A percentile compares a stretch with the other conserved stretches of the same genome.
These are phyloP conservation scores for Cardamine occulta DNA, from an alignment of 345 rosid species.

Conservation along the genomic window DNA sequence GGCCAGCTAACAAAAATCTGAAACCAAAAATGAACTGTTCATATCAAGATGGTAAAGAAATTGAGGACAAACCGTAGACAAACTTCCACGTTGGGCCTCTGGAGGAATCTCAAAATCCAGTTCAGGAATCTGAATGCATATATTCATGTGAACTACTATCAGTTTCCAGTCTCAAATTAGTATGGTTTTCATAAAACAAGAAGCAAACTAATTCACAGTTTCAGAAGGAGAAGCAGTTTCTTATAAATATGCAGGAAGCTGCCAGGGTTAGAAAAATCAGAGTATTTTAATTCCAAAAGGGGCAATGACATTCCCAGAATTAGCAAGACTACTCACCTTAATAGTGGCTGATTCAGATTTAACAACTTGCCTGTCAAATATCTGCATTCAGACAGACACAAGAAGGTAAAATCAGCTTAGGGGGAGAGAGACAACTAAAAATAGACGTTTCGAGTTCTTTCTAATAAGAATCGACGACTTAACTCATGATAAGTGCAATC, in stretches of 20 bases:
- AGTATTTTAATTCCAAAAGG: not conserved
- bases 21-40: not conserved
- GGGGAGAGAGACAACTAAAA: not conserved
- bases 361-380: conserved; percentile 79
- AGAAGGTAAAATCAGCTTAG: conserved; percentile 11
- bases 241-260: conserved; percentile 1
- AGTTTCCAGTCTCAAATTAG: conserved; percentile 16
- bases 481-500: not conserved
- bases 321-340: conserved; percentile 54
- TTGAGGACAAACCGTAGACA: conserved; percentile 70
- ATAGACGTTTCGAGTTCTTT: not conserved
- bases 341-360: conserved; percentile 95
- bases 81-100: conserved; percentile 92
- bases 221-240: not conserved
- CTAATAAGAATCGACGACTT: too few species aligned
- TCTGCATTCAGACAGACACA: conserved; percentile 50
- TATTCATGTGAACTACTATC: conserved; percentile 3
- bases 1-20: too few species aligned
- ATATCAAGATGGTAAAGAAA: conserved; percentile 9
- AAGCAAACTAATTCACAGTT: conserved; percentile 10
- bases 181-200: not conserved
- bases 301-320: not conserved
- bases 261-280: not conserved
- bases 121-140: conserved; percentile 73
- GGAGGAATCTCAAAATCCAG: conserved; percentile 95